Conservation (phyloP, 179 eudicot genomes). For the Camellia oleifera region DNA sequence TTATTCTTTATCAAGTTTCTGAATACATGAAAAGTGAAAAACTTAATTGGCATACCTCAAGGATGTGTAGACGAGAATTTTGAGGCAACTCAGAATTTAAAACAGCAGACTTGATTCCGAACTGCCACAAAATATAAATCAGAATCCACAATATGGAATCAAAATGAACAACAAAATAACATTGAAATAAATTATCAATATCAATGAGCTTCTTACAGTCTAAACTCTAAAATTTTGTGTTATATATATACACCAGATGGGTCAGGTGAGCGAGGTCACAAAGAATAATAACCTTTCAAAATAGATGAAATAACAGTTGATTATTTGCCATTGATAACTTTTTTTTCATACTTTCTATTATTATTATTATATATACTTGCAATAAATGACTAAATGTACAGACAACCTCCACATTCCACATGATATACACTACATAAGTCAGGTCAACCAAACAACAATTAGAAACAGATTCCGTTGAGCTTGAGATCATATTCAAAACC, state of each 20-base stretch:
- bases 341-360: too few species aligned
- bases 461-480: neutral
- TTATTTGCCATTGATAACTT: neutral
- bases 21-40: neutral
- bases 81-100: slow-evolving; percentile 95
- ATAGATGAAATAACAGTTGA: neutral
- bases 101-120: slow-evolving; percentile 82
- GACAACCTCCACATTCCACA: too few species aligned
- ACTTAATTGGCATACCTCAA: slow-evolving; percentile 53
- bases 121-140: slow-evolving; percentile 42
- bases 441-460: neutral
- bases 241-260: too few species aligned
- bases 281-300: too few species aligned
- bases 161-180: neutral
- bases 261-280: too few species aligned
- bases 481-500: neutral
- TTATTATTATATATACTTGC: too few species aligned
- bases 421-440: too few species aligned
- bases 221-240: too few species aligned
- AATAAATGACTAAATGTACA: too few species aligned
- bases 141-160: neutral
- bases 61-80: slow-evolving; percentile 93
- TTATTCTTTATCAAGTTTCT: neutral
- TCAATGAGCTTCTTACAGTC: too few species aligned
- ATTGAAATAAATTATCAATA: neutral